Conservation (phyloP, 345 rosid genomes). For the Kernera saxatilis region DNA sequence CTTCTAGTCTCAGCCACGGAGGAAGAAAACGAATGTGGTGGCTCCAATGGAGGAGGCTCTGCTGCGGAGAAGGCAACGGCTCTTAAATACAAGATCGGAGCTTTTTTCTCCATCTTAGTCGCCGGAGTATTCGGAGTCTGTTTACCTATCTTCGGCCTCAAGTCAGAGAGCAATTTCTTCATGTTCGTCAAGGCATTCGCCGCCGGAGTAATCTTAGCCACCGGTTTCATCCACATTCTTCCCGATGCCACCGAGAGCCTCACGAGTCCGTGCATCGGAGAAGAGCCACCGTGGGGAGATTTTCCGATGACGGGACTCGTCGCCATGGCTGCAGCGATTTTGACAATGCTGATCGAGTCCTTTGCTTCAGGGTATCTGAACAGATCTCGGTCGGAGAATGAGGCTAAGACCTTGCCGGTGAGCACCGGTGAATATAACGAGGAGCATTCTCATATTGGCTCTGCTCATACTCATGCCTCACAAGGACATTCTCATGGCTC, state of each 20-base stretch:
- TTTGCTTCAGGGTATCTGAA: constrained; percentile 42
- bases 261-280: constrained; percentile 45
- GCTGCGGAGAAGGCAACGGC: constrained; percentile 19
- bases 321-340: constrained; percentile 53
- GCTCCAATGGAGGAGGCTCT: constrained; percentile 3
- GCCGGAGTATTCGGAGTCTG: constrained; percentile 53
- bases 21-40: constrained; percentile 15
- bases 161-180: constrained; percentile 52
- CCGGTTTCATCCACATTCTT: constrained; percentile 61
- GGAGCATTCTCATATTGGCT: constrained; percentile 31
- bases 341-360: constrained; percentile 51
- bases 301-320: constrained; percentile 57
- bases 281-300: constrained; percentile 41
- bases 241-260: constrained; percentile 54
- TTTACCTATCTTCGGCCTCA: constrained; percentile 44
- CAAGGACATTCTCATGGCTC: constrained; percentile 60
- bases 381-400: constrained; percentile 30
- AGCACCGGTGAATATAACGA: background rate
- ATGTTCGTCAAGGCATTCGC: constrained; percentile 62
- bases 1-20: constrained; percentile 12
- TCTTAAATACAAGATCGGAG: constrained; percentile 38
- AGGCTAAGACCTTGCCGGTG: constrained; percentile 20
- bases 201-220: constrained; percentile 62
- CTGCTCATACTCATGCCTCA: constrained; percentile 53
- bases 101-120: constrained; percentile 46